Evolutionary conservation across 2,329 filamentous ascomycete genomes (phyloP).

Genomic region (Elsinoe ampelina): DNA sequence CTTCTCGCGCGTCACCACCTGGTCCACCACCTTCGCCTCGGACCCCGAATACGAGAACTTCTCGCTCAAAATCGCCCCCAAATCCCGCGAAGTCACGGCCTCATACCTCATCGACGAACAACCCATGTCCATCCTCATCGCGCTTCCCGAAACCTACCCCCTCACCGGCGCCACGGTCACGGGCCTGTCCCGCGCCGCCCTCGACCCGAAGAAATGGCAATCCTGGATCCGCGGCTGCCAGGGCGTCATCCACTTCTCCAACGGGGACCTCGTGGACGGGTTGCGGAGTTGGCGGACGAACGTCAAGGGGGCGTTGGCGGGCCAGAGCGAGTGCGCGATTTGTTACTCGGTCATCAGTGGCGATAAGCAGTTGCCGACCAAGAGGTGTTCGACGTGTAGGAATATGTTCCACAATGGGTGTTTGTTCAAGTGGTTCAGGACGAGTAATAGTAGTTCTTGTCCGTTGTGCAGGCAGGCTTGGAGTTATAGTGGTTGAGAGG

Average conservation of each 20-base stretch:
- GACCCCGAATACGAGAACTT: slow-evolving; percentile 44
- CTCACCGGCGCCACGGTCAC: slow-evolving; percentile 68
- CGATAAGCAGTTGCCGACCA: slow-evolving; percentile 84
- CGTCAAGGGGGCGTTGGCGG: slow-evolving; percentile 78
- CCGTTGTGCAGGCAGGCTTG: slow-evolving; percentile 89
- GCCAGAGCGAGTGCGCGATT: slow-evolving; percentile 90
- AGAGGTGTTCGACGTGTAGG: slow-evolving; percentile 84
- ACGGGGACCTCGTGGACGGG: slow-evolving; percentile 80
- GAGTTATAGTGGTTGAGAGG: slow-evolving; percentile 39
- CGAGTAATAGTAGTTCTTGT: slow-evolving; percentile 81
- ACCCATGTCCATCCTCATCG: slow-evolving; percentile 71
- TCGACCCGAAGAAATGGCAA: slow-evolving; percentile 87
- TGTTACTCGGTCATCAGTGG: slow-evolving; percentile 90
- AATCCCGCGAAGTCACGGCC: slow-evolving; percentile 67
- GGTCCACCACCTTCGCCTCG: slow-evolving; percentile 43
- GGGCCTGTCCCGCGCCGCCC: slow-evolving; percentile 72
- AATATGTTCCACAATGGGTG: slow-evolving; percentile 86
- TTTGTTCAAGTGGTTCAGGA: slow-evolving; percentile 95
- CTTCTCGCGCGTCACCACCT: slow-evolving; percentile 58
- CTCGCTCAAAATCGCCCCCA: slow-evolving; percentile 60
- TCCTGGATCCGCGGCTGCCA: slow-evolving; percentile 82
- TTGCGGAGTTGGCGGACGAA: slow-evolving; percentile 78
- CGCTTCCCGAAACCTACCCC: slow-evolving; percentile 72
- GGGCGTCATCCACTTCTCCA: slow-evolving; percentile 62
- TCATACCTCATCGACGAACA: slow-evolving; percentile 84